Base-by-base conservation (phyloP, 2,329 filamentous ascomycete genomes). In the Fusarium tricinctum region DNA sequence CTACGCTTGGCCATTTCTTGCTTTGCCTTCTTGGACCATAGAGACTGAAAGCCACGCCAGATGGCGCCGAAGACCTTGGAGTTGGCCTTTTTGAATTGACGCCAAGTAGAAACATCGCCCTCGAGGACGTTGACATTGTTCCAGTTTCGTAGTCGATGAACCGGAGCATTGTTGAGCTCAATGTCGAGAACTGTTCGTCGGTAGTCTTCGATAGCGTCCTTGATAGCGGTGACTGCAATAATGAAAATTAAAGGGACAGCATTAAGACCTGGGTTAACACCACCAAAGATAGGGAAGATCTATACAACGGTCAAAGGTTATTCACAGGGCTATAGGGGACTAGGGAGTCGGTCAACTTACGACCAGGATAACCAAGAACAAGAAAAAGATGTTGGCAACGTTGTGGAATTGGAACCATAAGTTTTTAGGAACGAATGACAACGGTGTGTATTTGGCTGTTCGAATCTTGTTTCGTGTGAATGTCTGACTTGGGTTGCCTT, bases 351-450 rank as follows among this genome's bases (percentile, higher is more conserved):
- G 58, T 38, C 44, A 48, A 78, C 94, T 85, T 90, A 98, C 96
- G 75, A 91, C 90, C 63, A 99, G 87, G 76, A 99, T 97, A 77
- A 97, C 94, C 74, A 95, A 87, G 81, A 98, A 97, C 73, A 98
- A 85, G 86, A 99, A 99, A 82, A 98, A 99, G 54, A 98, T 91
- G 79, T 99, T 99, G 76, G 96, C 96, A 75, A 99, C 91, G 77
- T 98, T 98, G 81, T 99, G 95, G 77, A 99, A 98, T 80, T 99
- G 97, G 70, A 97, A 93, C 89, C 91, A 99, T 76, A 99, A 78
- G 80, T 99, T 98, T 83, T 98, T 98, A 15, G 96, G 96, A 28
- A 99, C 80, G 80, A 99, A 99, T 63, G 92, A 97, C 68, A 99
- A 80, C 10, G 97, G 91, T 9, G 96, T 99, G 80, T 99, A 99